Conservation (phyloP, 2,329 filamentous ascomycete species). For the Colletotrichum tofieldiae region DNA sequence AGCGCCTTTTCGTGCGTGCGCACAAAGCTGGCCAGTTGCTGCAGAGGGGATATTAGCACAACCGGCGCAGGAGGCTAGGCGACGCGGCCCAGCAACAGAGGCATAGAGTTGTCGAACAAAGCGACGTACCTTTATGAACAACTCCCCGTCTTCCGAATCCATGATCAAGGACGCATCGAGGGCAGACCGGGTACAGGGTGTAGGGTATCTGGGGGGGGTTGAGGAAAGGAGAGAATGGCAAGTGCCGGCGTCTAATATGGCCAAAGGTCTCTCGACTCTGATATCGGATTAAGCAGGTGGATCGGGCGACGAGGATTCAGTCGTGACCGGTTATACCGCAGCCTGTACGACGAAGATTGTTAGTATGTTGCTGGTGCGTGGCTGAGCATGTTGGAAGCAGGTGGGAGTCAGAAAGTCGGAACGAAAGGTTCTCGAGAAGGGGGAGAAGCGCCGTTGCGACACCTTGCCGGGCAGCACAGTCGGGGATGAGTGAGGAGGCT, state of each 20-base stretch:
- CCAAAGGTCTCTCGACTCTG: constrained; percentile 31
- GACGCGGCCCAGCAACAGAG: constrained; percentile 1
- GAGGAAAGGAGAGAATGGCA: constrained; percentile 36
- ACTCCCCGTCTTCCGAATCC: constrained; percentile 91
- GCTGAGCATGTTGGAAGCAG: constrained; percentile 9
- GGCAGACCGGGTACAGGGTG: constrained; percentile 39
- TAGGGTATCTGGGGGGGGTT: constrained; percentile 42
- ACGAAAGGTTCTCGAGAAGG: constrained; percentile 1
- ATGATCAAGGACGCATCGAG: constrained; percentile 74
- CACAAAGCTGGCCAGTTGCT: constrained; percentile 97
- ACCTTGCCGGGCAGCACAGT: constrained; percentile 36
- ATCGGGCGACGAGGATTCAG: constrained; percentile 31
- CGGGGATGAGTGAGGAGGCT: constrained; percentile 31
- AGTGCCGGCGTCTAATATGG: constrained; percentile 36
- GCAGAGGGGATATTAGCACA: constrained; percentile 39
- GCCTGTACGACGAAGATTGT: constrained; percentile 32
- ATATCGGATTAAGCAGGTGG: constrained; percentile 23
- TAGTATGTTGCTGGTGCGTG: constrained; percentile 32
- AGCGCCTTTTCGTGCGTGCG: constrained; percentile 97
- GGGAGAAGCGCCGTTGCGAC: constrained; percentile 29
- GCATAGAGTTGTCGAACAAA: not conserved
- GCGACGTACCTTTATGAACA: constrained; percentile 84
- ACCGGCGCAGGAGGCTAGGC: not conserved
- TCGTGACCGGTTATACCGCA: constrained; percentile 39
- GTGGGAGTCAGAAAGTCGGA: constrained; percentile 9